A percentile compares a stretch with the other conserved stretches of the same genome.
Conservation (phyloP, 371 early-diverging fungal species). For the Mortierella sp. region DNA sequence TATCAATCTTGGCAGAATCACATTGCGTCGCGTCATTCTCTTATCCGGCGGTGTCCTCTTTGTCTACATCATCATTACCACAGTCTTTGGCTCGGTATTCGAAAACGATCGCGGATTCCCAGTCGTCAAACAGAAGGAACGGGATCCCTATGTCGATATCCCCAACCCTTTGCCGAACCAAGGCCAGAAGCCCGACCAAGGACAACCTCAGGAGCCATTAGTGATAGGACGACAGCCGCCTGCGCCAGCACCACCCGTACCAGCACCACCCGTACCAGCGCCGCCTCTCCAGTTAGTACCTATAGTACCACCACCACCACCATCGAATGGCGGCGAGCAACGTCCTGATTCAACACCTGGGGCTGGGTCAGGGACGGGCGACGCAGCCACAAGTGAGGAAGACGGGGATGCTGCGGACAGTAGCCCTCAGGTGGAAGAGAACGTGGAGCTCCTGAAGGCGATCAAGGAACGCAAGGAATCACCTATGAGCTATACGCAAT, state of each 20-base stretch:
- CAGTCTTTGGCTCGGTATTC: conserved; percentile 9
- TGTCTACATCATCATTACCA: conserved; percentile 45
- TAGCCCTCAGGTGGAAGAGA: background rate
- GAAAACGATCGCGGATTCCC: conserved; percentile 7
- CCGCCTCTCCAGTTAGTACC: too few species aligned
- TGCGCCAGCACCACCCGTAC: too few species aligned
- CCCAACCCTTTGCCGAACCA: conserved; percentile 4
- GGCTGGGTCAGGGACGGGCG: background rate
- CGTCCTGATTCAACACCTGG: background rate
- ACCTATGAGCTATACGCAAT: conserved; percentile 31
- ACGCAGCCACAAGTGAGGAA: conserved; percentile 8
- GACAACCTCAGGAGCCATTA: background rate
- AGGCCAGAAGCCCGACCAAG: background rate
- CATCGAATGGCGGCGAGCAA: background rate
- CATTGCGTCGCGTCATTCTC: conserved; percentile 31
- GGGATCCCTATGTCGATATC: conserved; percentile 26
- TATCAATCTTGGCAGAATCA: conserved; percentile 22
- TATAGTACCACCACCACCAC: conserved; percentile 1
- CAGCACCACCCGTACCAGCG: too few species aligned
- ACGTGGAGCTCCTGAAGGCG: conserved; percentile 6
- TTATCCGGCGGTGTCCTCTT: conserved; percentile 34
- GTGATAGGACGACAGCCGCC: background rate
- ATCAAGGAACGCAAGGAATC: conserved; percentile 26
- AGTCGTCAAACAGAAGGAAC: conserved; percentile 20
- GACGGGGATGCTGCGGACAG: conserved; percentile 20